These are phyloP conservation scores for Aphanomyces stellatus DNA, from an alignment of 352 stramenopile genomes.

Conservation along the genomic window DNA sequence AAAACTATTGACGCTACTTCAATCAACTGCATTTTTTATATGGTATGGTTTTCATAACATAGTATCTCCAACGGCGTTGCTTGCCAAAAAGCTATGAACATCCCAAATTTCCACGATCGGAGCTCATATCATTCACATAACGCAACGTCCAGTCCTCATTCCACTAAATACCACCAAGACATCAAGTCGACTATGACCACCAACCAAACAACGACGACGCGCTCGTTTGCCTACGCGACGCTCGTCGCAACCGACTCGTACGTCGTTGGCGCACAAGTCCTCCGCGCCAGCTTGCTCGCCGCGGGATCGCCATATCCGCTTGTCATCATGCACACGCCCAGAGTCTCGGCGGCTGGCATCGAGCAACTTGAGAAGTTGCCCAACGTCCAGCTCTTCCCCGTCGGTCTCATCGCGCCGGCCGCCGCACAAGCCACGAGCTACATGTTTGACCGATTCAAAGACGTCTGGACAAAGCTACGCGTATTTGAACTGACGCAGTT, in stretches of 20 bases:
- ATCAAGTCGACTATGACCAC: too few relatives aligned
- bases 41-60: too few relatives aligned
- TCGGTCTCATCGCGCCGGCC: background rate
- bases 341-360: background rate
- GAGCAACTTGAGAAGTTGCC: background rate
- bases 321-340: constrained; percentile 1
- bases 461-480: constrained; percentile 49
- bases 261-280: background rate
- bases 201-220: too few relatives aligned
- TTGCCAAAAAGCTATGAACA: too few relatives aligned
- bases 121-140: too few relatives aligned
- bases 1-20: too few relatives aligned
- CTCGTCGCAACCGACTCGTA: constrained; percentile 11
- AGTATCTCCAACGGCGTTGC: too few relatives aligned
- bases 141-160: too few relatives aligned
- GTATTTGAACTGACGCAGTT: constrained; percentile 88
- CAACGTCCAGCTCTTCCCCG: background rate
- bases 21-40: too few relatives aligned
- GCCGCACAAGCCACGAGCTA: background rate
- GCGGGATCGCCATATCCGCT: background rate
- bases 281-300: background rate
- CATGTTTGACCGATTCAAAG: constrained; percentile 10
- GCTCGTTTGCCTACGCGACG: background rate
- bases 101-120: too few relatives aligned
- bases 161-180: too few relatives aligned